Evolutionary conservation across 2,329 filamentous ascomycete species (phyloP).

Genomic region (Calonectria naviculata): DNA sequence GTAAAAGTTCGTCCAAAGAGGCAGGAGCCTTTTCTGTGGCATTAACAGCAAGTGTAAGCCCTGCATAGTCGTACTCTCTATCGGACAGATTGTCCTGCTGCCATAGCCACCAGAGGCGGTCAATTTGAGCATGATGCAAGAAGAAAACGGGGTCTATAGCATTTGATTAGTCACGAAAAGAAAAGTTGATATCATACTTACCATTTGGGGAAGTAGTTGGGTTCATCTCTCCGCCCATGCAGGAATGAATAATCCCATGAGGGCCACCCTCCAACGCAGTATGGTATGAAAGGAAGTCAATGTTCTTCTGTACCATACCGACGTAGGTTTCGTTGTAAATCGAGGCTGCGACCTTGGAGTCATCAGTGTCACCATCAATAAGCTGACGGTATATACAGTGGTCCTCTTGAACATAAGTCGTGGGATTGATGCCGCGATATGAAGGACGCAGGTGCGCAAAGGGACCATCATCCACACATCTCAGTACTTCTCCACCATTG

Average conservation of each 20-base stretch:
- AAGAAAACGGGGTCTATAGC: background rate
- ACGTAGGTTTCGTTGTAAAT: background rate
- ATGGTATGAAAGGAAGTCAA: background rate
- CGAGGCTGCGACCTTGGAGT: background rate
- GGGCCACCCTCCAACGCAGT: background rate
- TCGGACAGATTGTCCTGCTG: background rate
- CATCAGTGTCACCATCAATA: background rate
- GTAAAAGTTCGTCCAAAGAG: background rate
- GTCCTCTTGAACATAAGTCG: background rate
- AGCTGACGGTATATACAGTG: background rate
- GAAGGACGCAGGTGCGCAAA: background rate
- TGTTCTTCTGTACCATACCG: background rate
- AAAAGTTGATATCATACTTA: background rate
- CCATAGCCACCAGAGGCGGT: conserved; percentile 1
- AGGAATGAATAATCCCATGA: background rate
- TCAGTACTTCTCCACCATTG: background rate
- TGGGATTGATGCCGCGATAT: background rate
- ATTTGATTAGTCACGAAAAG: background rate
- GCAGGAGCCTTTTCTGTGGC: background rate
- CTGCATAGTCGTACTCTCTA: background rate
- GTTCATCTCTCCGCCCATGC: background rate
- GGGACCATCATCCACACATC: background rate
- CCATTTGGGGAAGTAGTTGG: background rate
- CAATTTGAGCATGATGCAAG: background rate
- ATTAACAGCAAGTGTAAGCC: background rate